Base-by-base conservation (phyloP, 345 rosid species). In the Acer yangbiense region DNA sequence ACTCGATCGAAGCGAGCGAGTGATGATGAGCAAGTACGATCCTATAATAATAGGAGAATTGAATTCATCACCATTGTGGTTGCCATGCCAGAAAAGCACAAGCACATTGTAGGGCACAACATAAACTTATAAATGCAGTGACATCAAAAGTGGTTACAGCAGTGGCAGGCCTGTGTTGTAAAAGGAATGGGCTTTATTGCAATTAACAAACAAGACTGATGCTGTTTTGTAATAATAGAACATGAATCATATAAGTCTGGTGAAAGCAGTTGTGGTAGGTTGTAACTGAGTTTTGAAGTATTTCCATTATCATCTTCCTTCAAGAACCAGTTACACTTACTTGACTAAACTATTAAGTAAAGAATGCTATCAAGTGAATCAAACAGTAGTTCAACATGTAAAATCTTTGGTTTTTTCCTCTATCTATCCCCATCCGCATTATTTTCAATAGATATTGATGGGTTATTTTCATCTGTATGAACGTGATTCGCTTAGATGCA, bases 241-340 rank as follows among this genome's bases (percentile, higher is more conserved):
- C 32, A 11, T 4, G 73, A 48, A 25, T 27, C 64, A 18, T 29
- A 11, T 2, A 32, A 35, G 74, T 29, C 62, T 5, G 16, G 14
- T 41, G 67, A 60, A 72, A 60, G 76, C 5, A 35, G 39, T 35
- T 35, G 32, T 4, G 17, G 39, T 18, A 12, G 46, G 27, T 60
- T 65, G 76, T 73, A 27, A 61, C 76, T 9, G 68, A 73, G 46
- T 61, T 61, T 43, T 73, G 41, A 61, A 73, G 58, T 6, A 43
- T 74, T 46, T 74, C 27, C 46, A 25, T 18, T 63, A 10, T n/a
- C 61, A n/a, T 39, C 29, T 39, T 67, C 71, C 54, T 64, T 46
- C 69, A 25, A 11, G 48, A 73, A 46, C 27, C 14, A 62, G 76
- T 55, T 62, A 73, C 43, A 6, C 5, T 16, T 18, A 23, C 63